phyloP scores from a whole-genome alignment of 306 rosid species.

The Begonia peltatifolia region DNA sequence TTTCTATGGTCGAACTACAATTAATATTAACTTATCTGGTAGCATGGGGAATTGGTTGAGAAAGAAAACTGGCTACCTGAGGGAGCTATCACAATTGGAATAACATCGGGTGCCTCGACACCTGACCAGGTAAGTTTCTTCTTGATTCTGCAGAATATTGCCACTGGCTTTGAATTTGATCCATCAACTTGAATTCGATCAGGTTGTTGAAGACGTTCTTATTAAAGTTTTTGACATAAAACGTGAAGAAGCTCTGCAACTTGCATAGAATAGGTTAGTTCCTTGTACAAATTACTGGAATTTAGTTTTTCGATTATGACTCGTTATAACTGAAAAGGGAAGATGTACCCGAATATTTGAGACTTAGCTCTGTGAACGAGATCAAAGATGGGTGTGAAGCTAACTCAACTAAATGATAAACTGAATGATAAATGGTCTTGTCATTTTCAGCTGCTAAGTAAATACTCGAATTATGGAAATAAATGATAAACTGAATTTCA shows the following conservation, averaged over 20 bases:
- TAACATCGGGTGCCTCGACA: conserved; percentile 96
- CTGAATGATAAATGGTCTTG: no score
- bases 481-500: no score
- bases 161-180: neutral
- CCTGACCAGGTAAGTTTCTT: conserved; percentile 82
- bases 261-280: conserved; percentile 18
- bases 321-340: neutral
- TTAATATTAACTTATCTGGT: neutral
- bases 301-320: neutral
- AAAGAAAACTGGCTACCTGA: conserved; percentile 73
- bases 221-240: conserved; percentile 70
- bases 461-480: no score
- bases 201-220: conserved; percentile 85
- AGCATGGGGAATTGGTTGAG: conserved; percentile 97
- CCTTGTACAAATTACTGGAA: conserved; percentile 1
- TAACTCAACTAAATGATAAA: no score
- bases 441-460: no score
- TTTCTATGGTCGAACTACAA: no score
- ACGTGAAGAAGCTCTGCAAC: conserved; percentile 63
- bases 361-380: no score
- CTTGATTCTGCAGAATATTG: neutral
- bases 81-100: conserved; percentile 80
- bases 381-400: no score
- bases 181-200: neutral
- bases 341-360: no score